Evolutionary conservation across 441 rosid genomes (phyloP).

Genomic region (Eutrema salsugineum): DNA sequence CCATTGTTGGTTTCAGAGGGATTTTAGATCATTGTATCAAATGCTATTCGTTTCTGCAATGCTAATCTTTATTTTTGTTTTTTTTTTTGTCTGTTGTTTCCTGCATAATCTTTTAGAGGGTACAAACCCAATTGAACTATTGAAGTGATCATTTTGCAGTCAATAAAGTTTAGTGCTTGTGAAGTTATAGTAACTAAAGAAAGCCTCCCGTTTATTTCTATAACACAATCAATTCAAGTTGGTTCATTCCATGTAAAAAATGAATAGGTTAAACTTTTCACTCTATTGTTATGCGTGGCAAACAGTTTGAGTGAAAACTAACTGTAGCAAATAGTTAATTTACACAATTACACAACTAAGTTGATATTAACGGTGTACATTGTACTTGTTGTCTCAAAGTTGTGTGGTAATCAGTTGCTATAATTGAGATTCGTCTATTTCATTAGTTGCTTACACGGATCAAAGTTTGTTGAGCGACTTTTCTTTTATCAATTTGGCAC

Average conservation of each 20-base stretch:
- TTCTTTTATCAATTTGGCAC: conserved; percentile 1
- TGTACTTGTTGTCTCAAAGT: neutral
- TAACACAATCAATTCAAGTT: neutral
- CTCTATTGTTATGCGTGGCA: neutral
- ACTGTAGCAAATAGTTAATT: too few relatives aligned
- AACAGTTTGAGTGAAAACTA: neutral
- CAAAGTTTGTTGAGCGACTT: neutral
- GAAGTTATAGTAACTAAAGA: neutral
- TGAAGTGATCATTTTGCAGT: neutral
- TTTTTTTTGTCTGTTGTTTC: neutral
- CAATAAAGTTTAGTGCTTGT: neutral
- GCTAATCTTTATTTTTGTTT: neutral
- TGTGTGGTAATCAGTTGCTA: neutral
- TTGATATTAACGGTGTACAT: neutral
- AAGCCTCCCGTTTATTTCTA: neutral
- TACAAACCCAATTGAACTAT: conserved; percentile 1
- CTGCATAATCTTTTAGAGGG: neutral
- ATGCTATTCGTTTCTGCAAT: neutral
- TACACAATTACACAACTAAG: neutral
- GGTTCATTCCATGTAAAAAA: neutral
- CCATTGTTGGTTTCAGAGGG: conserved; percentile 22
- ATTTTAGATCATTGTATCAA: neutral
- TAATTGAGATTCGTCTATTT: neutral
- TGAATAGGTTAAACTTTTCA: neutral
- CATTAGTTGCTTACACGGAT: neutral